Conservation (phyloP, 352 stramenopile species). For the Phytophthora macrochlamydospora region DNA sequence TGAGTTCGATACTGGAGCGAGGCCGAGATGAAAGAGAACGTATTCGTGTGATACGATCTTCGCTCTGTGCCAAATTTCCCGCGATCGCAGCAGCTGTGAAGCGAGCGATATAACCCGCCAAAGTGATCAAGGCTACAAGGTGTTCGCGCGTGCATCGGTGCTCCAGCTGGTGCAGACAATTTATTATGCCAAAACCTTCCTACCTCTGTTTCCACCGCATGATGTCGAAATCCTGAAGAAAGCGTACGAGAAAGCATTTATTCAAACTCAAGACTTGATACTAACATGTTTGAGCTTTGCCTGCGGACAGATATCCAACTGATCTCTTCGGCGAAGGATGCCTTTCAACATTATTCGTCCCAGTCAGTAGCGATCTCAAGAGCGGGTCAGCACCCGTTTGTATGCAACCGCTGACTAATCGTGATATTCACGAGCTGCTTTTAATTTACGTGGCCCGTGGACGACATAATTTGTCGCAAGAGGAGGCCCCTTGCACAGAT, state of each 20-base stretch:
- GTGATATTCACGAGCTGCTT: slow-evolving; percentile 42
- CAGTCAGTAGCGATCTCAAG: slow-evolving; percentile 1
- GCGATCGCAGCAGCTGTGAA: neutral
- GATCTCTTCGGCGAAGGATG: slow-evolving; percentile 30
- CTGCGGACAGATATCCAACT: slow-evolving; percentile 37
- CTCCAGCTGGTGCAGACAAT: slow-evolving; percentile 48
- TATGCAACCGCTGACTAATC: slow-evolving; percentile 32
- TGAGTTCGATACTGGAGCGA: slow-evolving; percentile 24
- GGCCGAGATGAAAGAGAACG: slow-evolving; percentile 12
- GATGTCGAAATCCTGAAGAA: slow-evolving; percentile 34
- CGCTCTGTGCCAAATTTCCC: slow-evolving; percentile 3
- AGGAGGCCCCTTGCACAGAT: neutral
- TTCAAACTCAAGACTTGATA: neutral
- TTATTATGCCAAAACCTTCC: slow-evolving; percentile 37
- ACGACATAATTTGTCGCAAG: neutral
- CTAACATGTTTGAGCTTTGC: slow-evolving; percentile 1
- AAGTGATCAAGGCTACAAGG: neutral
- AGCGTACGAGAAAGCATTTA: slow-evolving; percentile 25
- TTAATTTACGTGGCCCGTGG: slow-evolving; percentile 39
- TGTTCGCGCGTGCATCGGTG: slow-evolving; percentile 44
- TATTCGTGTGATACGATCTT: slow-evolving; percentile 24
- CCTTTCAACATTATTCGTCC: slow-evolving; percentile 41
- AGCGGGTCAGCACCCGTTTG: neutral
- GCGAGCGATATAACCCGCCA: neutral
- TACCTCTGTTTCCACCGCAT: slow-evolving; percentile 16